Conservation (phyloP, 2,329 filamentous ascomycete species). For the Colletotrichum eremochloae region DNA sequence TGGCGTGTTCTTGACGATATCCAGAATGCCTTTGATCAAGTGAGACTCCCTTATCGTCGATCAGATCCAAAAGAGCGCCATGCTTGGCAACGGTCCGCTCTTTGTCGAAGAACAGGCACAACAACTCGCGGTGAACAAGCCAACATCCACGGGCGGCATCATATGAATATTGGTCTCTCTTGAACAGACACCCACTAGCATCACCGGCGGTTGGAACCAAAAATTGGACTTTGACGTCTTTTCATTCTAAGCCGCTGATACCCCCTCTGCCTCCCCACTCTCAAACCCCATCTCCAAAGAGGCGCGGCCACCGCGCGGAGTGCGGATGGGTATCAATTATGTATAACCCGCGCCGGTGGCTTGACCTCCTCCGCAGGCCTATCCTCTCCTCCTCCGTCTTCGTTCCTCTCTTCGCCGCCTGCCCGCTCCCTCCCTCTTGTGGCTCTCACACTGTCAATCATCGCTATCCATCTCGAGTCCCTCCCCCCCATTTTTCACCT, state of each 20-base stretch:
- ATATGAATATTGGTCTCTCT: not conserved
- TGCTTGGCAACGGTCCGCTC: no score
- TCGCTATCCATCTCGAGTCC: not conserved
- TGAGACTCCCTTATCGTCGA: no score
- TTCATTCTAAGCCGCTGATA: not conserved
- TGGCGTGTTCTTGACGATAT: no score
- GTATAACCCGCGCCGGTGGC: slow-evolving; percentile 10
- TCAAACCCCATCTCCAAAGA: slow-evolving; percentile 45
- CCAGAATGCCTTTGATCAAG: no score
- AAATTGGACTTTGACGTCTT: not conserved
- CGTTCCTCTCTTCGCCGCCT: not conserved
- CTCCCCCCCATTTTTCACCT: not conserved
- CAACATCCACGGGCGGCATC: not conserved
- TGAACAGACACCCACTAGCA: not conserved
- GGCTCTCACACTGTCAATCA: not conserved
- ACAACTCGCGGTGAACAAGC: no score
- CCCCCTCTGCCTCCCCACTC: not conserved
- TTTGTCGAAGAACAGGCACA: no score
- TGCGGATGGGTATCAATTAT: slow-evolving; percentile 39
- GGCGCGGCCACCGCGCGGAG: slow-evolving; percentile 64
- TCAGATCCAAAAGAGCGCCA: no score
- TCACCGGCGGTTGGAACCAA: not conserved
- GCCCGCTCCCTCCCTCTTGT: not conserved
- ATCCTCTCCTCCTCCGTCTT: not conserved
- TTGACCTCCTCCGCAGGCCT: not conserved